Base-by-base conservation (phyloP, 176 grass and related monocot species). In the Eragrostis curvula region DNA sequence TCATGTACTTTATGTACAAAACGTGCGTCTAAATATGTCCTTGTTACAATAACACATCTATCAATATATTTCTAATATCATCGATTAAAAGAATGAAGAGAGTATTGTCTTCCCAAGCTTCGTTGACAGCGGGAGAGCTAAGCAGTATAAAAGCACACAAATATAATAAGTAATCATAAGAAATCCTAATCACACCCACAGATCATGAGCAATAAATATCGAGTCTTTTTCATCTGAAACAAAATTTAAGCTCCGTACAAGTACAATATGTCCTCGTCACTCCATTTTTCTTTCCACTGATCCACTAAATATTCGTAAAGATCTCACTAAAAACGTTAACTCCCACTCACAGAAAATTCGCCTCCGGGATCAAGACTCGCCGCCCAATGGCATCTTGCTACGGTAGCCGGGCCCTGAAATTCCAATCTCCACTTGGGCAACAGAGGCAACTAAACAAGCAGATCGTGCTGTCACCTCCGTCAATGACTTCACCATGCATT, bases 341-440 rank as follows among this genome's bases (percentile, higher is more conserved):
- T 45, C 12, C 29, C 55, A 55, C 14, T 28, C 15, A 43, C 39
- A 53, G 47, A 67, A 68, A 62, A 61, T 69, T 78, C 69, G 43
- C 76, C 41, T 74, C 12, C 43, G 4, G 1, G 52, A 80, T 25
- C 21, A 59, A 55, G 78, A 77, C 18, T 68, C 21, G 39, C 36
- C 10, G 1, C 32, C 83, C 88, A 89, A 89, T 82, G 58, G 17
- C 83, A 57, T 71, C 78, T 85, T 44, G 77, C 14, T 70, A 85
- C 71, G 66, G 46, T 41, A 55, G 23, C 87, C 5, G 9, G 63
- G 12, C 24, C 44, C 46, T 56, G 15, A 64, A 70, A 81, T 66
- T 81, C 72, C 40, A 0, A 66, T 5, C 11, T 72, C 57, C 87
- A 89, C 83, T 81, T 87, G 14, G 9, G 70, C 71, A 75, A 78